Base-by-base conservation (phyloP, 2,329 filamentous ascomycete genomes). In the Aspergillus neoniger region DNA sequence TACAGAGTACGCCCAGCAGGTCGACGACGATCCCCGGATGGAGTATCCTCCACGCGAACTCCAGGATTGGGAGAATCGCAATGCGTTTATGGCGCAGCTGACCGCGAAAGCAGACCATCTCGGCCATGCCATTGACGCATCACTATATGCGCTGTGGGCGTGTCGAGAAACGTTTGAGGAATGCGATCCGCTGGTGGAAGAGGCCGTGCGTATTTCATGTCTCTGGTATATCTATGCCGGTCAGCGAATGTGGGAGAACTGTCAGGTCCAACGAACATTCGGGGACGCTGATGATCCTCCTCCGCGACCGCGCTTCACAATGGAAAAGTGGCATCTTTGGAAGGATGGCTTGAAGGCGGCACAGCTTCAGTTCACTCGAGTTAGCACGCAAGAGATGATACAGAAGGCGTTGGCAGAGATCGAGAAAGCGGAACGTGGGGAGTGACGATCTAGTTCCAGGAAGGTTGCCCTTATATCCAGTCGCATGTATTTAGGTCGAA, bases 41-140 rank as follows among this genome's bases (percentile, higher is more conserved):
- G 15, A 36, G n/a, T 32, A 52, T 23, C 30, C 50, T 0, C 50
- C 50, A 15, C 4, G 8, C 6, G 14, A 36, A 9, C 19, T 52
- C n/a, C 28, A 52, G 10, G 28, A 52, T 12, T 52, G 50, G 50
- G 50, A 52, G 32, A 52, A 52, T 14, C 50, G 30, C 17, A 52
- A 52, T 21, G 30, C 30, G 9, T 52, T 52, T 12, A 52, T 52
- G n/a, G 50, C 32, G 28, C 50, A 52, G 28, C n/a, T 52, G n/a
- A 15, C 50, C 28, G 32, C 50, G 50, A 19, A 30, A 23, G 47
- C 23, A 15, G 47, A 50, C 23, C 28, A 50, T 32, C 23, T 52
- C 28, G 30, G 17, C 50, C 50, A 36, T 32, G 17, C n/a, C 28
- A 52, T 52, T 28, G 30, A 52, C 14, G 32, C 36, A 15, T 17